Evolutionary conservation across 2,329 filamentous ascomycete species (phyloP).

Genomic region (Dothistroma septosporum): DNA sequence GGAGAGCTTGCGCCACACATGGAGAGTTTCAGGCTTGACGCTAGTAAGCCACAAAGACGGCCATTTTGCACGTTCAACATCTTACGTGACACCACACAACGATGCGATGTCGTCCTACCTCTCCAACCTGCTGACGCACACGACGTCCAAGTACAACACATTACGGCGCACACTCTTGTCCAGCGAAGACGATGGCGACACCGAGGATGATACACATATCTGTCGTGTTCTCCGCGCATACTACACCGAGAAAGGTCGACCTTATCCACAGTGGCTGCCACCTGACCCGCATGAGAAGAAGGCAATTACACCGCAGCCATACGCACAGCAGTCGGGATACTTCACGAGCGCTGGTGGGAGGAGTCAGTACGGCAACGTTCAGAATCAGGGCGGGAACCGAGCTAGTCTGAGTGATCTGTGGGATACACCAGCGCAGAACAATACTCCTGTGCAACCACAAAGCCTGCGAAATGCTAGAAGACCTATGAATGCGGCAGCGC

Average conservation of each 20-base stretch:
- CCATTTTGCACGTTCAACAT: background rate
- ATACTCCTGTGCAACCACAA: slow-evolving; percentile 41
- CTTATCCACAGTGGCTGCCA: slow-evolving; percentile 82
- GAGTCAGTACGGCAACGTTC: slow-evolving; percentile 21
- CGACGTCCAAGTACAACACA: slow-evolving; percentile 54
- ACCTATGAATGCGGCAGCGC: slow-evolving; percentile 17
- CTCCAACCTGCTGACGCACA: slow-evolving; percentile 62
- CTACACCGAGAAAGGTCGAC: slow-evolving; percentile 81
- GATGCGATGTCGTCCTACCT: slow-evolving; percentile 81
- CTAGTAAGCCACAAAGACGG: background rate
- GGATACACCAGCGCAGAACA: slow-evolving; percentile 44
- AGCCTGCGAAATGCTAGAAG: slow-evolving; percentile 37
- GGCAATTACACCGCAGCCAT: slow-evolving; percentile 38
- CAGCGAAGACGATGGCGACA: slow-evolving; percentile 51
- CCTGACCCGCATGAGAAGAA: slow-evolving; percentile 70
- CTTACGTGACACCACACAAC: slow-evolving; percentile 20
- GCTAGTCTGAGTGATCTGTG: slow-evolving; percentile 58
- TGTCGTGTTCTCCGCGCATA: slow-evolving; percentile 89
- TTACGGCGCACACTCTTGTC: slow-evolving; percentile 64
- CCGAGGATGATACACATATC: slow-evolving; percentile 86
- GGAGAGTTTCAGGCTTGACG: background rate
- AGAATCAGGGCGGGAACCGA: slow-evolving; percentile 38
- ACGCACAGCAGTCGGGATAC: slow-evolving; percentile 31
- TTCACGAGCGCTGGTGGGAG: slow-evolving; percentile 34
- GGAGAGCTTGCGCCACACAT: background rate